Evolutionary conservation across 192 early-diverging fungal species (phyloP).

Genomic region (Nowakowskiella sp.): DNA sequence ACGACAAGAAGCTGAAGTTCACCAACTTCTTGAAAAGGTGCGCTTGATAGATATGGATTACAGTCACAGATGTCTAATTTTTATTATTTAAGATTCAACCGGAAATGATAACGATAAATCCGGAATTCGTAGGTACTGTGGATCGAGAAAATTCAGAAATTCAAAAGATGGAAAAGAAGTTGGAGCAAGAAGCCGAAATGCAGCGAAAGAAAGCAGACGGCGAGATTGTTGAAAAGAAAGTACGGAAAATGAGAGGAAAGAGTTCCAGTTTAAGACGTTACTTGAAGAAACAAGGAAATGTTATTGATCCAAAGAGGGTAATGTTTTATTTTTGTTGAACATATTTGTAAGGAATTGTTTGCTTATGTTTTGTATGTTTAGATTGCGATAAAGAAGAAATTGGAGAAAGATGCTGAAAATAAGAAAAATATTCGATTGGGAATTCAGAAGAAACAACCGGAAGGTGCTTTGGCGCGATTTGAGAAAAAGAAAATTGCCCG

Average conservation of each 20-base stretch:
- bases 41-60: not conserved
- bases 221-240: not conserved
- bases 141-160: constrained; percentile 60
- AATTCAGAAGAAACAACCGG: no score
- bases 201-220: not conserved
- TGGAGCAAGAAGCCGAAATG: constrained; percentile 29
- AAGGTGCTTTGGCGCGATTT: no score
- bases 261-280: not conserved
- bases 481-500: no score
- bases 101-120: constrained; percentile 85
- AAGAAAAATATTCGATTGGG: no score
- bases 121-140: constrained; percentile 68
- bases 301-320: not conserved
- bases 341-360: no score
- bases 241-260: not conserved
- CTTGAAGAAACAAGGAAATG: not conserved
- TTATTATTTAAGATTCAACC: constrained; percentile 62
- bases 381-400: no score
- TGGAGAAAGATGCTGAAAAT: no score
- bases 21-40: constrained; percentile 75
- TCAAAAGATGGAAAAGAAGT: constrained; percentile 44
- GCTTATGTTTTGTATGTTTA: no score
- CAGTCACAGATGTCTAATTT: not conserved
- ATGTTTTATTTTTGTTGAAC: no score
- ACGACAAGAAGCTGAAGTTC: constrained; percentile 82